Base-by-base conservation (phyloP, 148 eudicot species). In the Rhododendron ovatum region DNA sequence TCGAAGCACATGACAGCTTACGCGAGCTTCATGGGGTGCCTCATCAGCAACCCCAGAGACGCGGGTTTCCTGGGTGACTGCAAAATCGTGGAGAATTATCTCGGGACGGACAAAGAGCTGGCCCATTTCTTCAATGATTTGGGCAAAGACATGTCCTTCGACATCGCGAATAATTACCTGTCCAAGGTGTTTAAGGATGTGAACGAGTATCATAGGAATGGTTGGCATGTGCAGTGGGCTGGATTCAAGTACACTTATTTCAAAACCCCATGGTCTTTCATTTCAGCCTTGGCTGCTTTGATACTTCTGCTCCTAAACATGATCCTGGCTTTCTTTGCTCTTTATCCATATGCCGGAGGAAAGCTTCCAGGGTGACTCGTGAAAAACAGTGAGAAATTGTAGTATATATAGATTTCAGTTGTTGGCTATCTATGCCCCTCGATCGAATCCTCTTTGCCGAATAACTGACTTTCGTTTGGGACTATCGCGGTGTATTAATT, bases 171-270 rank as follows among this genome's bases (percentile, higher is more conserved):
- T 24, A 78, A 78, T 24, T 78, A 78, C n/a, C 24, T 78, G 81
- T 41, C 73, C n/a, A 17, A 7, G 13, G 79, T 75, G 1, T 75
- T 37, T 37, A n/a, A 35, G 48, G n/a, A 75, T 35, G 79, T 75
- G 79, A 75, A 75, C 39, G 79, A 39, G 79, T 75, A 75, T 20
- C 39, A 75, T 7, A 39, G 79, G 79, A 75, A 75, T 75, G 79
- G n/a, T 17, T 35, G 45, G 79, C 79, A 4, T 35, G 48, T 75
- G 47, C 24, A 35, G 39, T 75, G 79, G 79, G 79, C 79, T 35
- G 26, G 48, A 18, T 75, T 75, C 47, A 75, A 35, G n/a, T 7
- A 39, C 79, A 75, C 26, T 17, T 75, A 75, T 75, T 37, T 75
- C 39, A 39, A 37, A 22, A 75, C 79, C 45, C 79, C 79, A 18